These are phyloP conservation scores for Pythium oligandrum DNA, from an alignment of 352 stramenopile genomes.

Conservation along the genomic window DNA sequence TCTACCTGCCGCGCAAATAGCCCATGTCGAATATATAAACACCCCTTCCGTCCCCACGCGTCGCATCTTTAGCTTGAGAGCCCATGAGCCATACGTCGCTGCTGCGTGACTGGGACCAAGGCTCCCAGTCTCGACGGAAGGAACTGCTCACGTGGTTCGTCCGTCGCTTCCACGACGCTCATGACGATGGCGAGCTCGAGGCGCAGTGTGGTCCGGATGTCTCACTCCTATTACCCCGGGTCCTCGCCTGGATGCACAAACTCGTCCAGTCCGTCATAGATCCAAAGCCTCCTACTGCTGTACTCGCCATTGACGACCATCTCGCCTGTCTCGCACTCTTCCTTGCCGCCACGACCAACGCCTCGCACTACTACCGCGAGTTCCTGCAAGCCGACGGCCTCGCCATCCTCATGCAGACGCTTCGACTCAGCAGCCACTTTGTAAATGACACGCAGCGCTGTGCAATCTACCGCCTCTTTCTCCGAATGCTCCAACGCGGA, in stretches of 20 bases:
- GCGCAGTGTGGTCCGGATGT: slow-evolving; percentile 37
- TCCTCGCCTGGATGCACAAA: slow-evolving; percentile 70
- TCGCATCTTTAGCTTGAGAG: background rate
- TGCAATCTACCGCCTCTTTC: slow-evolving; percentile 31
- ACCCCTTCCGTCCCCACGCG: background rate
- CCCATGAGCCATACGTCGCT: slow-evolving; percentile 9
- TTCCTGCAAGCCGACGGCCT: slow-evolving; percentile 55
- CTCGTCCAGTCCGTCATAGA: slow-evolving; percentile 8
- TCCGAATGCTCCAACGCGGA: slow-evolving; percentile 36
- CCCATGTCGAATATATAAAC: background rate
- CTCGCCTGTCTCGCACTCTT: slow-evolving; percentile 47
- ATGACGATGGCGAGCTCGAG: slow-evolving; percentile 23
- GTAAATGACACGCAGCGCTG: slow-evolving; percentile 20
- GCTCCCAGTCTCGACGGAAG: slow-evolving; percentile 41
- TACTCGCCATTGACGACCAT: slow-evolving; percentile 35
- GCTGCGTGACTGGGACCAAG: slow-evolving; percentile 67
- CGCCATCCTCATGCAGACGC: slow-evolving; percentile 32
- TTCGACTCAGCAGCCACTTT: slow-evolving; percentile 17
- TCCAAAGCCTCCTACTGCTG: slow-evolving; percentile 8
- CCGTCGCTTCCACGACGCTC: slow-evolving; percentile 18
- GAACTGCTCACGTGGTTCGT: slow-evolving; percentile 52
- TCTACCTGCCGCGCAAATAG: slow-evolving; percentile 65
- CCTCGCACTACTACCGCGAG: slow-evolving; percentile 35
- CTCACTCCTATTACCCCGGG: slow-evolving; percentile 50
- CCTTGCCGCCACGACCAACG: slow-evolving; percentile 25